Percentiles rank a stretch among this genome's conserved stretches.
Evolutionary conservation across 2,329 filamentous ascomycete genomes (phyloP).

Genomic region (Hypoxylon rubiginosum): DNA sequence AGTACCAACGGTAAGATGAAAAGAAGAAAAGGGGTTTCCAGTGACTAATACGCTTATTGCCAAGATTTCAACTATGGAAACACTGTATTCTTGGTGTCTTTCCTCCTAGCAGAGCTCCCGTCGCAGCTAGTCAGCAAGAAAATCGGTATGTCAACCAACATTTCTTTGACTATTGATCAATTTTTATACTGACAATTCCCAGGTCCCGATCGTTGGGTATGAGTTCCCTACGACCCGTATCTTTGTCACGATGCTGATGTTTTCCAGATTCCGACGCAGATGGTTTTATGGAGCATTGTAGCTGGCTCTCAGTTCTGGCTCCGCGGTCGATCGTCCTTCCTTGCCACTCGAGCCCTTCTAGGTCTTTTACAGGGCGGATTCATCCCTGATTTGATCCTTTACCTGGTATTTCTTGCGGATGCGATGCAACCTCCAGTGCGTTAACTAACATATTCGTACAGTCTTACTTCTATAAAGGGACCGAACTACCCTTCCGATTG

Average conservation of each 20-base stretch:
- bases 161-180: too few species aligned
- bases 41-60: neutral
- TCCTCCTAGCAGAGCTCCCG: conserved; percentile 16
- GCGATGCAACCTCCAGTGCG: neutral
- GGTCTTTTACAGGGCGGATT: conserved; percentile 20
- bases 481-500: conserved; percentile 16
- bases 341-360: conserved; percentile 7
- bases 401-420: conserved; percentile 5
- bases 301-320: conserved; percentile 21
- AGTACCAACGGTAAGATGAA: conserved; percentile 48
- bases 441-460: neutral
- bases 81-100: conserved; percentile 8
- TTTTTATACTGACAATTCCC: neutral
- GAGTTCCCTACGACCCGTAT: neutral
- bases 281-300: conserved; percentile 17
- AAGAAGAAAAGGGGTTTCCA: neutral
- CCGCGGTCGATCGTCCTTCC: conserved; percentile 13
- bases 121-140: conserved; percentile 21
- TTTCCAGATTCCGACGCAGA: conserved; percentile 15
- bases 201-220: conserved; percentile 22
- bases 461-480: conserved; percentile 23
- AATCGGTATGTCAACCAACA: conserved; percentile 8
- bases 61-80: conserved; percentile 5
- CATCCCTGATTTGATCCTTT: conserved; percentile 17
- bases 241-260: neutral